Conservation (phyloP, 805 yeast genomes). For the Yamadazyma philogaea region DNA sequence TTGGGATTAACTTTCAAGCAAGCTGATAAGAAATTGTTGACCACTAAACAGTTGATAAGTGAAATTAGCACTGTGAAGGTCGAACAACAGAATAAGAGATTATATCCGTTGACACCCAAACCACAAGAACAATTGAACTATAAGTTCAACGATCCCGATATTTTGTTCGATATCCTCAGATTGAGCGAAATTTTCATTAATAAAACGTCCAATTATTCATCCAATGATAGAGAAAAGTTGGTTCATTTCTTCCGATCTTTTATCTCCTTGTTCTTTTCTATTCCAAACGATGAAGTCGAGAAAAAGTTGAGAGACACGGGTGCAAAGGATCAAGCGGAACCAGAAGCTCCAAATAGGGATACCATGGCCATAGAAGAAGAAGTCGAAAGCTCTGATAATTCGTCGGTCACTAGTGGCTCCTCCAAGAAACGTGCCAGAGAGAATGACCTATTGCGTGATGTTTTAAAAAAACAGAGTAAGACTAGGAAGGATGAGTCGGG, state of each 20-base stretch:
- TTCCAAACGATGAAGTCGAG: conserved; percentile 49
- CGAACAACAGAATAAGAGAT: conserved; percentile 82
- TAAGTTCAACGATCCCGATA: conserved; percentile 59
- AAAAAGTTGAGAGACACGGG: conserved; percentile 22
- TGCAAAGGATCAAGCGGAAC: conserved; percentile 15
- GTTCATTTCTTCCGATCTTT: conserved; percentile 69
- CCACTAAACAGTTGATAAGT: conserved; percentile 85
- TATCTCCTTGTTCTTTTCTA: conserved; percentile 66
- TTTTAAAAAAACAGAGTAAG: conserved; percentile 50
- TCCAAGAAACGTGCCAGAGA: conserved; percentile 51
- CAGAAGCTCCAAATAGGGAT: conserved; percentile 3
- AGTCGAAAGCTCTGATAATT: neutral
- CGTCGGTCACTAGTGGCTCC: conserved; percentile 18
- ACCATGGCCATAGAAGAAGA: conserved; percentile 9
- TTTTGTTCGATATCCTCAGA: conserved; percentile 70
- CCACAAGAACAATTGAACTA: conserved; percentile 75
- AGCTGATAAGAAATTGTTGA: conserved; percentile 87
- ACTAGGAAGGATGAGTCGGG: conserved; percentile 33
- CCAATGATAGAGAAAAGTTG: conserved; percentile 74
- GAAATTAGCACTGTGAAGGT: conserved; percentile 90
- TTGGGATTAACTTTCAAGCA: conserved; percentile 95
- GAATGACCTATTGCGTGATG: conserved; percentile 56
- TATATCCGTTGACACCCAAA: conserved; percentile 81
- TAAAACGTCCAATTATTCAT: conserved; percentile 71
- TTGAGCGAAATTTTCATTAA: conserved; percentile 65